These are phyloP conservation scores for Leishmania lainsoni DNA, from an alignment of 208 protist genomes.

Conservation along the genomic window DNA sequence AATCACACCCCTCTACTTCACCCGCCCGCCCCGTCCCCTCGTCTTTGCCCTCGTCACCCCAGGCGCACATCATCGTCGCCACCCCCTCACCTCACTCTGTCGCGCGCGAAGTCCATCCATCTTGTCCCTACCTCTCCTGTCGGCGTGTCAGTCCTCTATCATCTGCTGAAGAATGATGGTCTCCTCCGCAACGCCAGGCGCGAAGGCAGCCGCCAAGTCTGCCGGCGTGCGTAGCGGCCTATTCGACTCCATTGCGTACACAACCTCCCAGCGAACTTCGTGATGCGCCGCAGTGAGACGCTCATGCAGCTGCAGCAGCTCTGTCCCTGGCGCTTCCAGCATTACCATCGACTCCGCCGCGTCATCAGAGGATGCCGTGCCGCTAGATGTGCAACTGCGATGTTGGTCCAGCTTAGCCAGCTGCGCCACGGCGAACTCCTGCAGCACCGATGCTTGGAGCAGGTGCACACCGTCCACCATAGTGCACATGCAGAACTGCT, in stretches of 20 bases:
- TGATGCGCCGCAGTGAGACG: constrained; percentile 23
- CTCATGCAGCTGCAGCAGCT: constrained; percentile 12
- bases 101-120: neutral
- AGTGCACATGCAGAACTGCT: constrained; percentile 24
- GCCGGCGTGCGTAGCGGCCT: constrained; percentile 53
- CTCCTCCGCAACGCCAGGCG: constrained; percentile 65
- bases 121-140: neutral
- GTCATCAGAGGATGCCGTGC: neutral
- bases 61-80: neutral
- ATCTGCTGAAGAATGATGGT: constrained; percentile 79
- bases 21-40: neutral
- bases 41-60: neutral
- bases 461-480: constrained; percentile 44
- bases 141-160: constrained; percentile 33
- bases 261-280: constrained; percentile 59
- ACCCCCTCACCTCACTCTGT: neutral
- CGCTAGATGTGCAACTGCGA: neutral
- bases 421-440: constrained; percentile 21
- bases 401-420: neutral
- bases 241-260: constrained; percentile 56
- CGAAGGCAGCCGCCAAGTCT: constrained; percentile 59
- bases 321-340: neutral
- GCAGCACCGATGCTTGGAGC: constrained; percentile 31
- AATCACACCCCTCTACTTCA: neutral
- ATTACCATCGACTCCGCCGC: neutral